Conservation (phyloP, 768 basidiomycete genomes). For the Pisolithus albus region DNA sequence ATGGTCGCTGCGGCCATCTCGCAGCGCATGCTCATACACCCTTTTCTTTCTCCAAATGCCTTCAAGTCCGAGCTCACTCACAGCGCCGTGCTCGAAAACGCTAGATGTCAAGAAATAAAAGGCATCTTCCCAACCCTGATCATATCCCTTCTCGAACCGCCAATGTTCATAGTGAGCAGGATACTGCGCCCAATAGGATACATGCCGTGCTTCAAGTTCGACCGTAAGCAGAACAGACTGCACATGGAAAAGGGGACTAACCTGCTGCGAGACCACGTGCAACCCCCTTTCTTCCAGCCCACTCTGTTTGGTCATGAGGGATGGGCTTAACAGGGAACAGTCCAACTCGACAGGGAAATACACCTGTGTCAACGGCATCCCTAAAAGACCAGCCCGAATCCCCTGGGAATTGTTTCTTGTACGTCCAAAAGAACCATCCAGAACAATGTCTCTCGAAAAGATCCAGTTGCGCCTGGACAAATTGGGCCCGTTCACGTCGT, state of each 20-base stretch:
- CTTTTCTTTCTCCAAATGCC: slow-evolving; percentile 50
- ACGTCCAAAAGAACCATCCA: slow-evolving; percentile 85
- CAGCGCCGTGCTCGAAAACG: slow-evolving; percentile 16
- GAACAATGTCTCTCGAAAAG: slow-evolving; percentile 57
- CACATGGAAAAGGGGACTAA: slow-evolving; percentile 6
- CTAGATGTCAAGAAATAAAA: slow-evolving; percentile 42
- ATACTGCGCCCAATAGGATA: slow-evolving; percentile 39
- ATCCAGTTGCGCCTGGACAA: slow-evolving; percentile 56
- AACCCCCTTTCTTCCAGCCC: slow-evolving; percentile 21
- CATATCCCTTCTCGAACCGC: slow-evolving; percentile 61
- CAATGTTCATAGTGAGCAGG: slow-evolving; percentile 58
- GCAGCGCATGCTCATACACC: slow-evolving; percentile 36
- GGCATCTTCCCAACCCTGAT: slow-evolving; percentile 67
- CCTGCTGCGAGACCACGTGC: slow-evolving; percentile 29
- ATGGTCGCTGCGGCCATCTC: slow-evolving; percentile 33
- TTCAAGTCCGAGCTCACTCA: slow-evolving; percentile 59
- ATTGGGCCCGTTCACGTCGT: slow-evolving; percentile 39
- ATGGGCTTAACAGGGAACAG: slow-evolving; percentile 24
- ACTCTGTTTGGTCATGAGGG: slow-evolving; percentile 15
- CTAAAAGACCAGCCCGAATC: slow-evolving; percentile 73
- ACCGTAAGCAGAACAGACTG: slow-evolving; percentile 8
- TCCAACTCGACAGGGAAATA: slow-evolving; percentile 52
- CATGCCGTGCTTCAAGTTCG: slow-evolving; percentile 29
- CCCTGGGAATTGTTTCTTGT: slow-evolving; percentile 57
- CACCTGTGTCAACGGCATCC: slow-evolving; percentile 55